Conservation (phyloP, 176 grass and related monocot genomes). For the Zea luxurians region DNA sequence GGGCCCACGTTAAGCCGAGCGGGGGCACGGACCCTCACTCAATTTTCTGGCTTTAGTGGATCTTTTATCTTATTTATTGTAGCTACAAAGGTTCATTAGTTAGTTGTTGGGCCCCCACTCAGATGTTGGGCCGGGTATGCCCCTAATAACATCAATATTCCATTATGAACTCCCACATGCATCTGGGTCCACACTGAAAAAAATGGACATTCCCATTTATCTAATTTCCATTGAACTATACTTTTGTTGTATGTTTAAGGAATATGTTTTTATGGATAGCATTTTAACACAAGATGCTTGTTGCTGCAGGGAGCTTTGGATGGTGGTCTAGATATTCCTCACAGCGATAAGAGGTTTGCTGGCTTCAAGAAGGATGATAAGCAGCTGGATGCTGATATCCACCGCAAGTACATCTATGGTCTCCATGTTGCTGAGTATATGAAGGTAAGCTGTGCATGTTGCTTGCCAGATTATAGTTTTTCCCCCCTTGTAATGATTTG, state of each 20-base stretch:
- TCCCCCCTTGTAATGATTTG: neutral
- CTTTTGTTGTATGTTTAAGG: neutral
- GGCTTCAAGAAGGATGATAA: slow-evolving; percentile 80
- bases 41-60: no score
- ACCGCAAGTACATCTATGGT: slow-evolving; percentile 76
- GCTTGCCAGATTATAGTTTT: neutral
- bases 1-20: no score
- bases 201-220: neutral
- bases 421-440: slow-evolving; percentile 79
- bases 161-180: neutral
- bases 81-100: no score
- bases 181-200: neutral
- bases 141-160: neutral
- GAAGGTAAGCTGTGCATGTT: slow-evolving; percentile 48
- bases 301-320: slow-evolving; percentile 66
- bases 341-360: slow-evolving; percentile 85
- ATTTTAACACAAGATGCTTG: neutral
- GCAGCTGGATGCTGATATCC: slow-evolving; percentile 65
- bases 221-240: neutral
- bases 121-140: no score
- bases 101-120: no score
- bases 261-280: neutral
- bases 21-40: no score
- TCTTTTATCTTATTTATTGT: no score
- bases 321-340: slow-evolving; percentile 81